Evolutionary conservation across 83 land plant species (phyloP), one percentile per base, ranked within the genome.

Genomic region (Thuja plicata): DNA sequence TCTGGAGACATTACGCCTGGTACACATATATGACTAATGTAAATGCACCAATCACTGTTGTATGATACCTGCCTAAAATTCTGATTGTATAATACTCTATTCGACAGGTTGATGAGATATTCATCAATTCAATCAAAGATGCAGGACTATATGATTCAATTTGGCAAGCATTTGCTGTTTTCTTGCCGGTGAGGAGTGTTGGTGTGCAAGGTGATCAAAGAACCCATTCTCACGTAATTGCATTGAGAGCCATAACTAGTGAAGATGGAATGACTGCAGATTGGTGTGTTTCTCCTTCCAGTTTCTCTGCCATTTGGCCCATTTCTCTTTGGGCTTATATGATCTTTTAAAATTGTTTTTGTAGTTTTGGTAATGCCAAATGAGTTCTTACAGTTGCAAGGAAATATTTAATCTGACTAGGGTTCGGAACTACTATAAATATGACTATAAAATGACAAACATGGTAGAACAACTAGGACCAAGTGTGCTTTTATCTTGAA

Each of bases 261-360:
- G 96, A 98, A 90, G 99, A 98, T 92, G 99, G 99, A 73, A 98
- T 98, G 99, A 98, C 99, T 81, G 99, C 99, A 62, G 99, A 97
- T 84, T 97, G 99, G 99, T 98, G 76, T 70, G 87, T 46, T 86
- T 81, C 17, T 76, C 5, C 55, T 57, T 7, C 9, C 79, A 27
- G n/a, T 66, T 66, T 66, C n/a, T 66, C 70, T 60, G 8, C 70
- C 27, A 60, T 60, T 21, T 60, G 2, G 27, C 30, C 70, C 27
- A 60, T 60, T 21, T 60, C 8, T 66, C 30, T 66, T 9, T 66
- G 73, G 30, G 57, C 19, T 15, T 24, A 66, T 66, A 24, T 24
- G n/a, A 24, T 27, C 8, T 66, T 66, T 66, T 27, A 24, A 0
- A 66, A 66, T 66, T 66, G 8, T 66, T 66, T 3, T 66, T 66